Base-by-base conservation (phyloP, 2,329 filamentous ascomycete genomes). In the Colletotrichum horii region DNA sequence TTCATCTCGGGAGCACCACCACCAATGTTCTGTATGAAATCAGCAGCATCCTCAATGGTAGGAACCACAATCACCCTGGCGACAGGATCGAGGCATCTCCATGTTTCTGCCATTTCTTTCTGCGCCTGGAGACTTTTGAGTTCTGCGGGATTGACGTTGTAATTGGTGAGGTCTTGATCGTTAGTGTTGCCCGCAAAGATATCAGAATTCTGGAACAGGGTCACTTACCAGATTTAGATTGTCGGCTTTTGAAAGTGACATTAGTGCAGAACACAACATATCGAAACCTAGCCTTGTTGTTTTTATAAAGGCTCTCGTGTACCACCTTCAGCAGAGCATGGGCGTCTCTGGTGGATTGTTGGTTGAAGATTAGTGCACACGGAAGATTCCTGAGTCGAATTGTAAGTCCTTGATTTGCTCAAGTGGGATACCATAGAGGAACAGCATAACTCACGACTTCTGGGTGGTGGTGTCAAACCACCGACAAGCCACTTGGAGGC, bases 381-480 rank as follows among this genome's bases (percentile, higher is more conserved):
- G n/a, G 26, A 34, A 32, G 30, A 3, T 2, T 8, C n/a, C 58
- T 61, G 11, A 11, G 22, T 19, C 6, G 8, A 32, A 1, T 32
- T 11, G 6, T 26, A n/a, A n/a, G n/a, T n/a, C n/a, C n/a, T n/a
- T n/a, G n/a, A n/a, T n/a, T n/a, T n/a, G n/a, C n/a, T n/a, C n/a
- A n/a, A n/a, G n/a, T n/a, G n/a, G 15, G 2, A 6, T 15, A n/a
- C 2, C 22, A 30, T 12, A 34, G 6, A 8, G 58, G 11, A 26
- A 14, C 5, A n/a, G 28, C 0, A 6, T 6, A 6, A 32, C 58
- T 34, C 30, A 61, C 58, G 9, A 30, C 9, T n/a, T 4, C 5
- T 12, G 19, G 28, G 19, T 32, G 2, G 14, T 30, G 5, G 6
- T 32, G 26, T 32, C 19, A 8, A 61, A 61, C 58, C 58, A 61